Evolutionary conservation across 2,329 filamentous ascomycete genomes (phyloP).

Genomic region (Penicillium sp.): DNA sequence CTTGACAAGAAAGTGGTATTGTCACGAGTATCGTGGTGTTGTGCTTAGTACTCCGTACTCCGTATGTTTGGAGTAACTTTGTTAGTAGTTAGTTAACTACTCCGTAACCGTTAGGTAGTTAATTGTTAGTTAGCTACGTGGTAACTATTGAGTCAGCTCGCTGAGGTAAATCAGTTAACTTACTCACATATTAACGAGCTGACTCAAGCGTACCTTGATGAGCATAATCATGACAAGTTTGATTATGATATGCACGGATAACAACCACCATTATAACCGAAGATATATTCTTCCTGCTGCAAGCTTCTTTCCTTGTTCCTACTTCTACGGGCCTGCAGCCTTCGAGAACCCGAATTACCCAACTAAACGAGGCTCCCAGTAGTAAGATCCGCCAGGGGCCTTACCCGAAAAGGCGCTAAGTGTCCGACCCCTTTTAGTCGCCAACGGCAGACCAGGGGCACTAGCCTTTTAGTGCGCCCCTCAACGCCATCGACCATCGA

Average conservation of each 20-base stretch:
- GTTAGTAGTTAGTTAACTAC: too few species aligned
- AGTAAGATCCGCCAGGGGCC: neutral
- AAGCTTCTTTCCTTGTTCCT: neutral
- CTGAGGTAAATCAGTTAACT: too few species aligned
- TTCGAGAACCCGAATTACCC: neutral
- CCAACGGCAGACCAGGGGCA: neutral
- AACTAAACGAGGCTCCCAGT: neutral
- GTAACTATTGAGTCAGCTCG: too few species aligned
- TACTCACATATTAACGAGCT: too few species aligned
- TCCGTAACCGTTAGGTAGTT: too few species aligned
- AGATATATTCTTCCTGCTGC: neutral
- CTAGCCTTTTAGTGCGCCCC: neutral
- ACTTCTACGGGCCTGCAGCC: neutral
- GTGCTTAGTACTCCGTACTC: neutral
- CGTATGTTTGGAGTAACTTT: neutral
- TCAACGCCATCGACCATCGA: neutral
- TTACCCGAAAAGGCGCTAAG: slow-evolving; percentile 1
- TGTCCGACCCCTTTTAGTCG: neutral
- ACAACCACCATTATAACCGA: neutral
- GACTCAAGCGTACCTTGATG: neutral
- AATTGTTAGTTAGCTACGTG: too few species aligned
- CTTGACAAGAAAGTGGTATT: neutral
- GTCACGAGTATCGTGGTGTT: neutral
- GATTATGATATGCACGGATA: neutral
- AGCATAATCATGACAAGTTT: neutral